Evolutionary conservation across 139 green algal species (phyloP).

Genomic region (Mesotaenium endlicherianum): DNA sequence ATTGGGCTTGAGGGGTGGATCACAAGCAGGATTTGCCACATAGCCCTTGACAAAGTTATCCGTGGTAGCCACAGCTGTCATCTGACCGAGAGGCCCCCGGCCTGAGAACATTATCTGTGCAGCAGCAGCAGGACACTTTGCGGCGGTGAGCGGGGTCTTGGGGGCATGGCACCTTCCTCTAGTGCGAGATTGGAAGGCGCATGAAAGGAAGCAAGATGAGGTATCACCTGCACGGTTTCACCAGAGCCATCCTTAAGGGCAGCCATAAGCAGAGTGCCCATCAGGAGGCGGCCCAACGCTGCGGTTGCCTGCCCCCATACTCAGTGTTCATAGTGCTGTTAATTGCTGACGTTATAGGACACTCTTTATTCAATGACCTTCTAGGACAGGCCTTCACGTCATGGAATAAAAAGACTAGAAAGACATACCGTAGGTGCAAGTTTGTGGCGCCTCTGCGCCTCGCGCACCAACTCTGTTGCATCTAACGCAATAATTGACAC

Average conservation of each 20-base stretch:
- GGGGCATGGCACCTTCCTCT: no score
- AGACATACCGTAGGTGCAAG: slow-evolving; percentile 5
- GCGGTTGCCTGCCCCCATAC: slow-evolving; percentile 26
- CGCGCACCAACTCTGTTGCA: neutral
- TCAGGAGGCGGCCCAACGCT: slow-evolving; percentile 33
- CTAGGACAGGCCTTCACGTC: no score
- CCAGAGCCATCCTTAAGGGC: slow-evolving; percentile 16
- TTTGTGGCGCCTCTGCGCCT: neutral
- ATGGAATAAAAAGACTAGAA: no score
- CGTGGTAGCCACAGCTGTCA: slow-evolving; percentile 14
- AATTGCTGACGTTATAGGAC: no score
- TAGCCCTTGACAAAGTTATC: slow-evolving; percentile 32
- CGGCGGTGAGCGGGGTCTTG: no score
- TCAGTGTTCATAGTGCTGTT: neutral
- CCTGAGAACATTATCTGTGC: slow-evolving; percentile 12
- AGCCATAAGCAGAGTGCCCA: slow-evolving; percentile 36
- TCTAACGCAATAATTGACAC: neutral
- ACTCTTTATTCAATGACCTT: no score
- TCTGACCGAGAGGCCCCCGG: slow-evolving; percentile 18
- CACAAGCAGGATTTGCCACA: slow-evolving; percentile 7
- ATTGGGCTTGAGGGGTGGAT: slow-evolving; percentile 32
- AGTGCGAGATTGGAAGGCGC: no score
- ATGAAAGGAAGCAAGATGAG: neutral
- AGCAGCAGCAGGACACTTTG: neutral
- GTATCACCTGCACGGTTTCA: slow-evolving; percentile 39